A percentile compares a stretch with the other conserved stretches of the same genome.
Evolutionary conservation across 257 asterid genomes (phyloP).

Genomic region (Ligustrum vulgare): DNA sequence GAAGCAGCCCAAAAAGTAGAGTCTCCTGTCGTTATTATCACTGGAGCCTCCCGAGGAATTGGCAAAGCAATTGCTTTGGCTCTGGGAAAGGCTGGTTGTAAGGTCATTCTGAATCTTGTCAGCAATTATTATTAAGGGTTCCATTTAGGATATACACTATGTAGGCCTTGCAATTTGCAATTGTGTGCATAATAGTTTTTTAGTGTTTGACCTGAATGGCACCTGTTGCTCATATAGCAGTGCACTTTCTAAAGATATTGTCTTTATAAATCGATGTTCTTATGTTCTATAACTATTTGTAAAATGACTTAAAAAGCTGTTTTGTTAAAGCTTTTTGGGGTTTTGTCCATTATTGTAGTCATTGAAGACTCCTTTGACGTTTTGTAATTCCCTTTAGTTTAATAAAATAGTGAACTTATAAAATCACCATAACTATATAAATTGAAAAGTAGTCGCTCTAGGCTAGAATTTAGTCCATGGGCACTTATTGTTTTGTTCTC

Average conservation of each 20-base stretch:
- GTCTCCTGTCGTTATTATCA: slow-evolving; percentile 79
- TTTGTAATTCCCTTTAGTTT: not conserved
- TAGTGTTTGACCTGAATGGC: not conserved
- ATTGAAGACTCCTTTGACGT: not conserved
- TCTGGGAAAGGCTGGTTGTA: slow-evolving; percentile 94
- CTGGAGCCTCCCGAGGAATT: slow-evolving; percentile 97
- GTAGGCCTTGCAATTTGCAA: not conserved
- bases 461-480: not conserved
- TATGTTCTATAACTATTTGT: not conserved
- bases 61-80: slow-evolving; percentile 92
- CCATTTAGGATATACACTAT: not conserved
- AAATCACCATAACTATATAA: not conserved
- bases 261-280: not conserved
- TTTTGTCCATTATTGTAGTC: not conserved
- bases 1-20: slow-evolving; percentile 59
- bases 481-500: not conserved
- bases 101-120: slow-evolving; percentile 47
- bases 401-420: not conserved
- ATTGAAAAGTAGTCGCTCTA: not conserved
- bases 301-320: not conserved
- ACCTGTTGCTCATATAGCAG: not conserved
- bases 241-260: not conserved
- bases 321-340: not conserved
- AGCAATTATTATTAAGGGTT: not conserved
- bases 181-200: not conserved